A percentile compares a stretch with the other conserved stretches of the same genome.
phyloP scores from a whole-genome alignment of 805 yeast genomes.

The Ogataea polymorpha region DNA sequence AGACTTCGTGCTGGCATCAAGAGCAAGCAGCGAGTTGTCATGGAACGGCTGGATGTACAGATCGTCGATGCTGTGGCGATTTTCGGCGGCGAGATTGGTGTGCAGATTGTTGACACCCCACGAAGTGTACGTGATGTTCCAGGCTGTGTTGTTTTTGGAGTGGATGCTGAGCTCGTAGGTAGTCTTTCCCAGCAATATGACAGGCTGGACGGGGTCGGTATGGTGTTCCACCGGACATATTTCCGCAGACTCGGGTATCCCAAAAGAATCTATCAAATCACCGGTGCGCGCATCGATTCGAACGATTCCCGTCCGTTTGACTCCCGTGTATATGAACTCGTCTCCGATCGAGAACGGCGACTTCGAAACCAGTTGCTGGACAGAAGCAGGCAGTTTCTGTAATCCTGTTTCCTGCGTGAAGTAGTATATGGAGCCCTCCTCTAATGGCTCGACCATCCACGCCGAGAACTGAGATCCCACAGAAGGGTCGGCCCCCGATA shows the following conservation, averaged over 20 bases:
- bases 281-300: slow-evolving; percentile 75
- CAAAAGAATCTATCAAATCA: slow-evolving; percentile 65
- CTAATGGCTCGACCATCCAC: slow-evolving; percentile 90
- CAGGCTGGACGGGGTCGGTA: slow-evolving; percentile 21
- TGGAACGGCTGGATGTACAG: slow-evolving; percentile 81
- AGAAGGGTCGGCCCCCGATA: slow-evolving; percentile 12
- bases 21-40: slow-evolving; percentile 74
- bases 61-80: slow-evolving; percentile 61
- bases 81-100: slow-evolving; percentile 44
- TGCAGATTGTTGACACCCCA: slow-evolving; percentile 95
- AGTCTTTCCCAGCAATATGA: slow-evolving; percentile 65
- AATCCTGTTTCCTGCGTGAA: slow-evolving; percentile 75
- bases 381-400: slow-evolving; percentile 76
- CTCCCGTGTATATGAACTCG: slow-evolving; percentile 86
- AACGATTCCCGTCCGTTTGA: slow-evolving; percentile 70
- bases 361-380: slow-evolving; percentile 70
- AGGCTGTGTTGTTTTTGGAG: slow-evolving; percentile 62
- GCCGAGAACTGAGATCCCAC: slow-evolving; percentile 27
- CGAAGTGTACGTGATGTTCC: slow-evolving; percentile 82
- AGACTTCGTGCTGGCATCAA: slow-evolving; percentile 62
- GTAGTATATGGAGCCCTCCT: slow-evolving; percentile 79
- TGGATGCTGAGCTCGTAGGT: slow-evolving; percentile 75
- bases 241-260: slow-evolving; percentile 13
- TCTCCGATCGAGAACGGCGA: slow-evolving; percentile 84
- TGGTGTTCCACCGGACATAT: slow-evolving; percentile 16